Base-by-base conservation (phyloP, 805 yeast genomes). In the Candida tammaniensis region DNA sequence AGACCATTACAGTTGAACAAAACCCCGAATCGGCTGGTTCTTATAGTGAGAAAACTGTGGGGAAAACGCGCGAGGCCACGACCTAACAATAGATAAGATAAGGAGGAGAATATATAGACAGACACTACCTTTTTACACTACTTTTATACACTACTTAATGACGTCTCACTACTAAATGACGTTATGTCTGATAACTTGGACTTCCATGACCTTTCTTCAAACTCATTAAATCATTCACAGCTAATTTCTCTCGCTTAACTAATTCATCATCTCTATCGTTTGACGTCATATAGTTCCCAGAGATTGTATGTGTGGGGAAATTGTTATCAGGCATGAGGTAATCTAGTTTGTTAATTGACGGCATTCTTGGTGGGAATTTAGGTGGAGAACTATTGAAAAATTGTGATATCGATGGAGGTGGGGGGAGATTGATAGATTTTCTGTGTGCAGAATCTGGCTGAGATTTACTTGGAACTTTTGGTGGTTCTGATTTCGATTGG, bases 171-270 rank as follows among this genome's bases (percentile, higher is more conserved):
- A n/a, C n/a, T n/a, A n/a, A n/a, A n/a, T n/a, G n/a, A n/a, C n/a
- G n/a, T n/a, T n/a, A n/a, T n/a, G n/a, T n/a, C n/a, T n/a, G n/a
- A n/a, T n/a, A n/a, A n/a, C n/a, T n/a, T n/a, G 29, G 17, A 27
- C 29, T 33, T 5, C 24, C 18, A 20, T 37, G 36, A 3, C 48
- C 49, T 24, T 44, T 46, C 31, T 50, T 49, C 32, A 55, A 29
- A 29, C 47, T 50, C 46, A 55, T 45, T 23, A 57, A 46, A 43
- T 57, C 62, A 39, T 54, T 52, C 9, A 55, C 51, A 1, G 53
- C 65, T 33, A 53, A 38, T 32, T 54, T 55, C 36, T 61, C 67
- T 32, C 59, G 53, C 24, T 52, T 55, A 3, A 51, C 29, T 28
- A 57, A 30, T 12, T 58, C 61, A 5, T 51, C 50, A 18, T 47